Evolutionary conservation across 768 basidiomycete species (phyloP), one percentile per base, ranked within the genome.

Genomic region (Hirschioporus abietinus): DNA sequence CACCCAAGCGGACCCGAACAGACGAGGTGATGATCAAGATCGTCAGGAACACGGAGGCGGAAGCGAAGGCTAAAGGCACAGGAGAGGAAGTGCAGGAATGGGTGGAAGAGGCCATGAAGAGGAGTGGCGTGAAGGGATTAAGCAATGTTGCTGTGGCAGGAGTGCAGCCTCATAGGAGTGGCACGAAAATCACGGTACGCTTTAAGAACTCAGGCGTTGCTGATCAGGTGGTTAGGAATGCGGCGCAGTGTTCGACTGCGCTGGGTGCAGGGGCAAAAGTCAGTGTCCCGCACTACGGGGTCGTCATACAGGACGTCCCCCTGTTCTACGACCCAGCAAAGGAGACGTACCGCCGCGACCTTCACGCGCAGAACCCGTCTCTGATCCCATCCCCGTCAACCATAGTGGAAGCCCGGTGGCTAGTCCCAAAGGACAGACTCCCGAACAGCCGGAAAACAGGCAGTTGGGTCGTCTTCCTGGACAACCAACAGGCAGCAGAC

Each of bases 1-100:
- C 42, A 52, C 42, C 42, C 42, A 52, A 52, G 42, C 42, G 42
- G 42, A 52, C 42, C 42, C 42, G 42, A 52, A 52, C 42, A 52
- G 42, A 52, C 20, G 42, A 52, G 42, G 42, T 52, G 20, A 52
- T 10, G 20, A 52, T 52, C 42, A 52, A 52, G 42, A 52, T 52
- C 20, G 42, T 20, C 42, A 52, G 42, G 42, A 52, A 52, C 42
- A 52, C 42, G 42, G 42, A 52, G 42, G 42, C 42, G 42, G 42
- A 52, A 52, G 42, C 42, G 42, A 52, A 52, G 42, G 42, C 42
- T 15, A 52, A 52, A 3, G 42, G 42, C 42, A 52, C 42, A 52
- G 42, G 42, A 1, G 42, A 52, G 42, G 12, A 52, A 10, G 42
- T 52, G 42, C 42, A 52, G 42, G 42, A 52, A 52, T 52, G 42